A percentile compares a stretch with the other conserved stretches of the same genome.
Conservation (phyloP, 2,329 filamentous ascomycete genomes). For the Epichloe baconii region DNA sequence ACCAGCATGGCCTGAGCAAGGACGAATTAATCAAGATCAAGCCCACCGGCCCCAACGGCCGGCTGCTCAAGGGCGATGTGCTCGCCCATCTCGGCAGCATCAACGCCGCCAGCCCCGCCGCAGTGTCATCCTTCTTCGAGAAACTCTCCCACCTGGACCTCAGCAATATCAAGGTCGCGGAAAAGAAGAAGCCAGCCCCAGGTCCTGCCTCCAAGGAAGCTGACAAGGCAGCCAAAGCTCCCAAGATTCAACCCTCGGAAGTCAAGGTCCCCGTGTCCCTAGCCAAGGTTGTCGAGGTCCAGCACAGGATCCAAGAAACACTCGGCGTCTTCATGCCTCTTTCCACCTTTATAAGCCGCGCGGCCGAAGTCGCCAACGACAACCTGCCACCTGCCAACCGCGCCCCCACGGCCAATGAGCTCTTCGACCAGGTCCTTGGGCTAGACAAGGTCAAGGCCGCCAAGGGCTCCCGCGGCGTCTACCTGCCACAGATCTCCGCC, state of each 20-base stretch:
- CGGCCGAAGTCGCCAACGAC: slow-evolving; percentile 77
- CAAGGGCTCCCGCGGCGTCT: slow-evolving; percentile 44
- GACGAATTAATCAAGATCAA: slow-evolving; percentile 70
- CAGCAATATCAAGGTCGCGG: slow-evolving; percentile 80
- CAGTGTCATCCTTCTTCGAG: slow-evolving; percentile 57
- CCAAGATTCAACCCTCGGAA: slow-evolving; percentile 36
- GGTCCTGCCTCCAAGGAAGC: slow-evolving; percentile 24
- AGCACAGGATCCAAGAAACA: slow-evolving; percentile 64
- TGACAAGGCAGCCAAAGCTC: slow-evolving; percentile 25
- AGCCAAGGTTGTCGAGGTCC: slow-evolving; percentile 62
- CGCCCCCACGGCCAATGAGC: slow-evolving; percentile 56
- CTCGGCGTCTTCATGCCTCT: slow-evolving; percentile 73
- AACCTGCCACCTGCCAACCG: slow-evolving; percentile 58
- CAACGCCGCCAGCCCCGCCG: slow-evolving; percentile 54
- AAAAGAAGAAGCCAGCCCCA: slow-evolving; percentile 33
- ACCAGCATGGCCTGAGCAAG: slow-evolving; percentile 62
- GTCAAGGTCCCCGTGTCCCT: slow-evolving; percentile 69
- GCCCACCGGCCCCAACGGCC: slow-evolving; percentile 74
- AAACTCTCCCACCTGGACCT: slow-evolving; percentile 79
- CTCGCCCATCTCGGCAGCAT: slow-evolving; percentile 79
- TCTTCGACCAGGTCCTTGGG: slow-evolving; percentile 83
- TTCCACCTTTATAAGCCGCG: slow-evolving; percentile 75
- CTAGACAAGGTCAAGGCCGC: slow-evolving; percentile 35
- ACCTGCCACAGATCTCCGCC: slow-evolving; percentile 59
- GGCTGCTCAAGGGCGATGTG: slow-evolving; percentile 89